Percentiles rank a stretch among this genome's conserved stretches.
Evolutionary conservation across 2,329 filamentous ascomycete species (phyloP).

Genomic region (Talaromyces piceae): DNA sequence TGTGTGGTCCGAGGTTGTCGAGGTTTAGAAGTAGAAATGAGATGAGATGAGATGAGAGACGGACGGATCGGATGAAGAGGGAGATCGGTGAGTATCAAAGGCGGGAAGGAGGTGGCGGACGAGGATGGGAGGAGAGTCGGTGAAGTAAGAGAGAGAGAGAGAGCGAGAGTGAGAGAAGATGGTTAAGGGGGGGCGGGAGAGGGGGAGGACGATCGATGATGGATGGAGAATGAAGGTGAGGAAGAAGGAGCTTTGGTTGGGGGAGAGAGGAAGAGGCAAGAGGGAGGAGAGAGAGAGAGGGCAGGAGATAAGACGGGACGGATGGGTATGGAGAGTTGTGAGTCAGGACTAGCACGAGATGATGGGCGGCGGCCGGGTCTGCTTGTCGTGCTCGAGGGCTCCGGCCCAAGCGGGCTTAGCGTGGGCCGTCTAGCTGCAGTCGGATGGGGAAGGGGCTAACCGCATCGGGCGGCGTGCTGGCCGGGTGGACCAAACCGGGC

Average conservation of each 20-base stretch:
- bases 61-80: slow-evolving; percentile 9
- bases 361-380: background rate
- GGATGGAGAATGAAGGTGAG: slow-evolving; percentile 13
- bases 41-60: slow-evolving; percentile 13
- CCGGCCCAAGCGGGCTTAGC: background rate
- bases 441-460: background rate
- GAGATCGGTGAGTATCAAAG: slow-evolving; percentile 5
- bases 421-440: background rate
- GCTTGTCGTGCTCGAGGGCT: slow-evolving; percentile 10
- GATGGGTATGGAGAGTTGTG: slow-evolving; percentile 5
- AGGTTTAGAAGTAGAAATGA: slow-evolving; percentile 12
- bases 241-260: slow-evolving; percentile 1
- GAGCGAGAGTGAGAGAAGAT: slow-evolving; percentile 7
- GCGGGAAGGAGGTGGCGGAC: slow-evolving; percentile 12
- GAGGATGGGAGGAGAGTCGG: slow-evolving; percentile 16
- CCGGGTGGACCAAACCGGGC: too few relatives aligned
- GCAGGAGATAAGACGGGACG: slow-evolving; percentile 11
- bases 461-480: slow-evolving; percentile 14
- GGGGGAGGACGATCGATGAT: slow-evolving; percentile 11
- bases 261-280: slow-evolving; percentile 6
- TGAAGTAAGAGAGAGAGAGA: slow-evolving; percentile 9
- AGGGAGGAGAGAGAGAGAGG: slow-evolving; percentile 9
- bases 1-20: slow-evolving; percentile 13
- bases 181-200: slow-evolving; percentile 2
- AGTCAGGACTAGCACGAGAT: slow-evolving; percentile 12